Percentiles rank a stretch among this genome's conserved stretches.
phyloP scores from a whole-genome alignment of 2,329 filamentous ascomycete species.

The Leptographium galeiforme region DNA sequence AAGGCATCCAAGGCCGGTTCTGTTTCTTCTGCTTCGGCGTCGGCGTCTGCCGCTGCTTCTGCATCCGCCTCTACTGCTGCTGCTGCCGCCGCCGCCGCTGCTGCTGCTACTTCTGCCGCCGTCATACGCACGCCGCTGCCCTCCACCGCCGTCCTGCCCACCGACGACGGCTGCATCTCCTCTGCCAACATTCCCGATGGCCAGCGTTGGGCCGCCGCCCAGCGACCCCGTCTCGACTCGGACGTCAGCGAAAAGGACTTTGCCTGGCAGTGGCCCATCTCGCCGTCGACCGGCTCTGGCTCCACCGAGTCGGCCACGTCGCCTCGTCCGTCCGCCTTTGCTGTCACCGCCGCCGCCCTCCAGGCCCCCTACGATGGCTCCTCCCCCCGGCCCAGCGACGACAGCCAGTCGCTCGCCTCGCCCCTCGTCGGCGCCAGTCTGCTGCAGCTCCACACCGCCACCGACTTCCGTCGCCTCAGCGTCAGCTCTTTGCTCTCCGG shows the following conservation, averaged over 20 bases:
- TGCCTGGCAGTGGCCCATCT: conserved; percentile 12
- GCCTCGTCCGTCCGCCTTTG: neutral
- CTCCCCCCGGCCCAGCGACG: conserved; percentile 1
- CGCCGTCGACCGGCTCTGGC: conserved; percentile 8
- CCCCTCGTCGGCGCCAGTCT: neutral
- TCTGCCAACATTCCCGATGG: neutral
- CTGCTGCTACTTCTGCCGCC: no score
- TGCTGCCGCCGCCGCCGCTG: neutral
- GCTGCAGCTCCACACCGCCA: conserved; percentile 2
- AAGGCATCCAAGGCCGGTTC: neutral
- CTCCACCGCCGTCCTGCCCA: no score
- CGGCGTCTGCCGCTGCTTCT: neutral
- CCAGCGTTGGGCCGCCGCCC: neutral
- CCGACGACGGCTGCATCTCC: neutral
- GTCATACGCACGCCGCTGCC: neutral
- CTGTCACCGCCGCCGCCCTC: neutral
- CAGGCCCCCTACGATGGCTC: neutral
- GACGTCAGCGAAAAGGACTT: conserved; percentile 11
- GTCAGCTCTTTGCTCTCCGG: conserved; percentile 51
- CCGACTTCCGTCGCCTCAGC: conserved; percentile 33
- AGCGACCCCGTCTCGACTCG: conserved; percentile 9
- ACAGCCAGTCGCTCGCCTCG: neutral
- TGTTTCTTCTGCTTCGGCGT: no score
- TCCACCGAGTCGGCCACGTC: conserved; percentile 4
- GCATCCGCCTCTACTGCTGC: neutral